A percentile compares a stretch with the other conserved stretches of the same genome.
Evolutionary conservation across 805 yeast species (phyloP).

Genomic region (Barnettozyma sp.): DNA sequence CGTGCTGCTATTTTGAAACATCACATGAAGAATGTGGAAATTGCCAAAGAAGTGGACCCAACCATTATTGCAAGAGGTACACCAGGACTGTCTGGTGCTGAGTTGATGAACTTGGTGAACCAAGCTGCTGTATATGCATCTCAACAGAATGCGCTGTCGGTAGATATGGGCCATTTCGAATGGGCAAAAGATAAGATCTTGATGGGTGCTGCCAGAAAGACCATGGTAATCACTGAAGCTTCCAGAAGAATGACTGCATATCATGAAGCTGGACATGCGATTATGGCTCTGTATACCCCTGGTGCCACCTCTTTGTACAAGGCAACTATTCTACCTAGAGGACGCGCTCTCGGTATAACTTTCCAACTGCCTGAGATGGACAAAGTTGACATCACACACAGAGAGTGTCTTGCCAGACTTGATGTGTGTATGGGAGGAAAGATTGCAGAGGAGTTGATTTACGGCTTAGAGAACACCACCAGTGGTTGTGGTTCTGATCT

Average conservation of each 20-base stretch:
- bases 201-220: constrained; percentile 96
- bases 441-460: constrained; percentile 88
- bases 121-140: constrained; percentile 98
- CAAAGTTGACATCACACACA: constrained; percentile 85
- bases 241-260: constrained; percentile 90
- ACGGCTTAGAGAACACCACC: constrained; percentile 89
- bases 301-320: constrained; percentile 95
- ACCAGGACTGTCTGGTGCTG: constrained; percentile 98
- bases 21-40: constrained; percentile 86
- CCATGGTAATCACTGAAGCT: constrained; percentile 96
- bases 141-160: constrained; percentile 83
- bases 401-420: constrained; percentile 82
- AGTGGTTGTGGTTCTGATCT: constrained; percentile 94
- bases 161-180: constrained; percentile 86
- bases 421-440: constrained; percentile 99
- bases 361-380: constrained; percentile 98
- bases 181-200: constrained; percentile 99
- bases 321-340: constrained; percentile 95
- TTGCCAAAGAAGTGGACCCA: constrained; percentile 81
- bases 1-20: constrained; percentile 86
- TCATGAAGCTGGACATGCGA: constrained; percentile 99
- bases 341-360: constrained; percentile 93
- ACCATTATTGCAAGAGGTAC: constrained; percentile 92
- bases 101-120: constrained; percentile 87
- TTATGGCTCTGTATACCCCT: constrained; percentile 89